Conservation (phyloP, 2,329 filamentous ascomycete genomes). For the Aspergillus brasiliensis region DNA sequence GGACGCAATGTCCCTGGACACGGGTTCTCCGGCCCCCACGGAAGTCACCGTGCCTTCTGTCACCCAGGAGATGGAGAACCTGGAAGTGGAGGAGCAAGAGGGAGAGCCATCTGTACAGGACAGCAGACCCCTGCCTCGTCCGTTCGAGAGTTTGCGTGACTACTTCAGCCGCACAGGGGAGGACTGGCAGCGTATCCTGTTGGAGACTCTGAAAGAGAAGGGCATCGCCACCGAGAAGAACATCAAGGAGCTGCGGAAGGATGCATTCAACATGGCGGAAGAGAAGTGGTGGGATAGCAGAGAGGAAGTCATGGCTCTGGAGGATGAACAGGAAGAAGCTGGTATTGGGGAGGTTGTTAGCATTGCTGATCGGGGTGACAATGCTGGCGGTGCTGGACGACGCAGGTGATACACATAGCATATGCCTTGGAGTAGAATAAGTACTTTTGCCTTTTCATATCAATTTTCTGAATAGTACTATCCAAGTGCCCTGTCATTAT, state of each 20-base stretch:
- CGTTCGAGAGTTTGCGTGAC: constrained; percentile 86
- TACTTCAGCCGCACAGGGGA: constrained; percentile 88
- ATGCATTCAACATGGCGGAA: constrained; percentile 87
- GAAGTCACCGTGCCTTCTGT: constrained; percentile 41
- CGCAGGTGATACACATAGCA: constrained; percentile 42
- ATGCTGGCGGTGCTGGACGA: constrained; percentile 49
- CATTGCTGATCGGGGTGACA: constrained; percentile 69
- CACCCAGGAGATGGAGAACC: constrained; percentile 39
- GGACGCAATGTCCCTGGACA: constrained; percentile 49
- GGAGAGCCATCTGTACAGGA: constrained; percentile 62
- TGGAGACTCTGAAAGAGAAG: constrained; percentile 72
- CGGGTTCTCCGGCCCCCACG: constrained; percentile 39
- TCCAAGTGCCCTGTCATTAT: too few species aligned
- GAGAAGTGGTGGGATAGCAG: constrained; percentile 99
- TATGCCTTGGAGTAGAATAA: neutral
- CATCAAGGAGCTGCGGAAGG: constrained; percentile 89
- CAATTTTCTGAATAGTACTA: too few species aligned
- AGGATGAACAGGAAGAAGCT: constrained; percentile 94
- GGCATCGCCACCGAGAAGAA: constrained; percentile 59
- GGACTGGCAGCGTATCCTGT: constrained; percentile 86
- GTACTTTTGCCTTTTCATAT: too few species aligned
- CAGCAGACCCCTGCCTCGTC: constrained; percentile 72
- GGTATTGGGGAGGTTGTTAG: constrained; percentile 94
- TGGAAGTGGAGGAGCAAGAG: constrained; percentile 43
- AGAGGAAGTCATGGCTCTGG: constrained; percentile 86